phyloP scores from a whole-genome alignment of 306 rosid genomes.

The Fragaria iinumae region DNA sequence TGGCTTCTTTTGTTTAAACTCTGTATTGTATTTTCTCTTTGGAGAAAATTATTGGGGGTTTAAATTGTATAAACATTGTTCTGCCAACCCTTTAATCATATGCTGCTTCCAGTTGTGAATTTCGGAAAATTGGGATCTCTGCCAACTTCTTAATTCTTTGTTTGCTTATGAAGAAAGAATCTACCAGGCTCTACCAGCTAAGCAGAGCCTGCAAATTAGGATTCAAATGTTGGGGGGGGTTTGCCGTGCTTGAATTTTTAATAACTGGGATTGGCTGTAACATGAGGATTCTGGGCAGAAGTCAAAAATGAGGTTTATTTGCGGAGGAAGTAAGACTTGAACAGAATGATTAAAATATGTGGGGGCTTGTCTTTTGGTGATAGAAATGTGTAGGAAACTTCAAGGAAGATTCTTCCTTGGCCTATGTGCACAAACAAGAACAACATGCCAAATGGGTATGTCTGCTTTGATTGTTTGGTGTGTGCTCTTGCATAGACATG shows the following conservation, averaged over 20 bases:
- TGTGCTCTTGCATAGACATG: not conserved
- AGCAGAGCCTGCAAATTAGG: not conserved
- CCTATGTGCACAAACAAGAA: not conserved
- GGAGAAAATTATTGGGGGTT: slow-evolving; percentile 3
- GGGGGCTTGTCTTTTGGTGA: not conserved
- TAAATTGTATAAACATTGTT: not conserved
- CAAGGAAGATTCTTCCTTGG: not conserved
- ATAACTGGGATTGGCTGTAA: not conserved
- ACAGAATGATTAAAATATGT: not conserved
- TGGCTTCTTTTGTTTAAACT: not conserved
- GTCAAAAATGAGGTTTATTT: not conserved
- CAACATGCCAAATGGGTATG: not conserved
- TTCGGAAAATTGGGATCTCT: not conserved
- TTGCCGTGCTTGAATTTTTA: not conserved
- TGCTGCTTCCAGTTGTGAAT: slow-evolving; percentile 3
- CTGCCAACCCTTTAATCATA: not conserved
- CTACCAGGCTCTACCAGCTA: not conserved
- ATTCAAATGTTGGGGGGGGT: not conserved
- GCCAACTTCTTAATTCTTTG: not conserved
- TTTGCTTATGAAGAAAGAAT: not conserved
- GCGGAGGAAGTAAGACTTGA: not conserved
- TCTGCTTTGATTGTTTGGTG: no score
- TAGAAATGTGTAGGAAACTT: not conserved
- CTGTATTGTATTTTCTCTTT: not conserved
- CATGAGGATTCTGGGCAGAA: not conserved